Conservation (phyloP, 2,329 filamentous ascomycete species). For the Xylaria multiplex region DNA sequence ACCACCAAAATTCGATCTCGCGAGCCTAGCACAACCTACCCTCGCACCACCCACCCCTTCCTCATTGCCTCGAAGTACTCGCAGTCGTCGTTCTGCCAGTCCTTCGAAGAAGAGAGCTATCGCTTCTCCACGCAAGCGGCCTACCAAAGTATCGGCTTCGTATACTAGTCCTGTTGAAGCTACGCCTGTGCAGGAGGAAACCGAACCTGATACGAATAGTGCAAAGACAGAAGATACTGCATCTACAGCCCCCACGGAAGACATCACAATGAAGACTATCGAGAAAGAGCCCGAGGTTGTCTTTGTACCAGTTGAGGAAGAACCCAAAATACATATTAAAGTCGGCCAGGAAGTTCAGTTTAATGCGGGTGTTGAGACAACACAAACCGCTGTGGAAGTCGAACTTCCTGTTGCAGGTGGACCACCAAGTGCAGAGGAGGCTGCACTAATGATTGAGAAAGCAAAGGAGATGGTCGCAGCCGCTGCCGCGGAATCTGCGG, state of each 20-base stretch:
- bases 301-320: constrained; percentile 64
- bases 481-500: constrained; percentile 64
- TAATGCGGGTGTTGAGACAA: constrained; percentile 70
- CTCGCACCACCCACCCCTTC: constrained; percentile 63
- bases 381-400: constrained; percentile 77
- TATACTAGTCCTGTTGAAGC: constrained; percentile 54
- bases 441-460: constrained; percentile 83
- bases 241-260: constrained; percentile 52
- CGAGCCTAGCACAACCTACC: constrained; percentile 56
- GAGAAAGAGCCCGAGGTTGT: constrained; percentile 61
- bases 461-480: constrained; percentile 89
- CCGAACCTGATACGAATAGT: constrained; percentile 46
- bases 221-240: constrained; percentile 62
- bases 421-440: constrained; percentile 79
- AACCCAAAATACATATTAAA: constrained; percentile 73
- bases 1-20: constrained; percentile 78
- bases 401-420: constrained; percentile 74
- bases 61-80: constrained; percentile 57
- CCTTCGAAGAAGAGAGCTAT: constrained; percentile 64
- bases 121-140: constrained; percentile 66
- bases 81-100: constrained; percentile 67
- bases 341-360: constrained; percentile 67
- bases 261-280: constrained; percentile 57
- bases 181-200: constrained; percentile 46
- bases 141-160: constrained; percentile 54